Evolutionary conservation across 2,329 filamentous ascomycete species (phyloP).

Genomic region (Macrophomina phaseolina): DNA sequence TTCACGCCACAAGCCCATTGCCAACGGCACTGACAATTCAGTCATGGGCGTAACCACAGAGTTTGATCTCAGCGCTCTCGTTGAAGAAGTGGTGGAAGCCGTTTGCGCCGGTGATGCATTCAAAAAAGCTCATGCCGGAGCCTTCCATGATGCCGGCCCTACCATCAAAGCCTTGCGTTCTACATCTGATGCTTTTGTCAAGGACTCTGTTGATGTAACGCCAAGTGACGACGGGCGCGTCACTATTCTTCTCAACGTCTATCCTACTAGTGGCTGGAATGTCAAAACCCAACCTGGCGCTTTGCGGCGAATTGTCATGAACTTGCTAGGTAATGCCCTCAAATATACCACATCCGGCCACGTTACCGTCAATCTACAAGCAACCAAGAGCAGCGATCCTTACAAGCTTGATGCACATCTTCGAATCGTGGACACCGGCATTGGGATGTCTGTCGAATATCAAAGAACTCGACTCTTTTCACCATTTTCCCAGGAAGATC

Average conservation of each 20-base stretch:
- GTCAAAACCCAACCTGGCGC: conserved; percentile 51
- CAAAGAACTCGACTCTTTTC: conserved; percentile 28
- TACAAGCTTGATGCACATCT: conserved; percentile 21
- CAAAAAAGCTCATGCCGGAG: conserved; percentile 27
- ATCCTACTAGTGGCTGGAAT: conserved; percentile 23
- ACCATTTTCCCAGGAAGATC: conserved; percentile 31
- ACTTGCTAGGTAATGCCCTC: conserved; percentile 66
- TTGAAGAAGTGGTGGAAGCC: conserved; percentile 27
- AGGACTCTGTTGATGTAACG: conserved; percentile 19
- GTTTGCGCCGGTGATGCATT: conserved; percentile 28
- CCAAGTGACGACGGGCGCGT: background rate
- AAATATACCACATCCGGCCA: conserved; percentile 58
- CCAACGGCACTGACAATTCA: conserved; percentile 21
- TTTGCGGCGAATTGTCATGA: conserved; percentile 62
- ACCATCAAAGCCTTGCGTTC: conserved; percentile 21
- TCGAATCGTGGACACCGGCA: conserved; percentile 29
- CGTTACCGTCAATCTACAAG: conserved; percentile 5
- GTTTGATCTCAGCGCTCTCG: conserved; percentile 24
- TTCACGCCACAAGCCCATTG: background rate
- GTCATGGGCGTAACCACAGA: conserved; percentile 27
- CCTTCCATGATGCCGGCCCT: conserved; percentile 18
- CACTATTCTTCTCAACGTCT: conserved; percentile 25
- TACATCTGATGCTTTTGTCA: conserved; percentile 25
- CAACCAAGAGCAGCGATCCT: conserved; percentile 15
- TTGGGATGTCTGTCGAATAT: conserved; percentile 30